Evolutionary conservation across 2,329 filamentous ascomycete species (phyloP).

Genomic region (Mycosphaerella sp.): DNA sequence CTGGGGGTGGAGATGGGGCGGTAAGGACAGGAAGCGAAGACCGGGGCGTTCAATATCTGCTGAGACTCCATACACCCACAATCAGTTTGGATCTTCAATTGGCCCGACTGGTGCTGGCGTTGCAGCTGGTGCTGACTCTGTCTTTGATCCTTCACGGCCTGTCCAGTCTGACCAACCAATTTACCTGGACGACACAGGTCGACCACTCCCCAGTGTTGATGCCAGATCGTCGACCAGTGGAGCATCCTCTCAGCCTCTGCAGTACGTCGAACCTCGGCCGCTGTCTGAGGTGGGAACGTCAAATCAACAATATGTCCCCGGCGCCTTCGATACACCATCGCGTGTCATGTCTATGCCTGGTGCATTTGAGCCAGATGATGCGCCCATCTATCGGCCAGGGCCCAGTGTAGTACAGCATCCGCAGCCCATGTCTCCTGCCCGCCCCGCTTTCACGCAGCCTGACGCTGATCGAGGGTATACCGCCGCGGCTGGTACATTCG

Average conservation of each 20-base stretch:
- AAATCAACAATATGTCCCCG: constrained; percentile 26
- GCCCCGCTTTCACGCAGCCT: constrained; percentile 27
- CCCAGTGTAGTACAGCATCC: constrained; percentile 75
- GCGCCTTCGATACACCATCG: constrained; percentile 35
- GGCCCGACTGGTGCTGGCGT: constrained; percentile 31
- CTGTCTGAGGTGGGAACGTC: constrained; percentile 54
- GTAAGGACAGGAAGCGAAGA: constrained; percentile 42
- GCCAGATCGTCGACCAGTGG: constrained; percentile 31
- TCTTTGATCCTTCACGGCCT: constrained; percentile 36
- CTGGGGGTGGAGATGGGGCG: constrained; percentile 57
- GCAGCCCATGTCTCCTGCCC: constrained; percentile 66
- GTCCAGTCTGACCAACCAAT: constrained; percentile 13
- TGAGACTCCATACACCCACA: constrained; percentile 14
- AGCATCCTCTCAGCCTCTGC: constrained; percentile 47
- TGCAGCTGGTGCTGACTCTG: constrained; percentile 37
- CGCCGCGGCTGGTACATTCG: constrained; percentile 5
- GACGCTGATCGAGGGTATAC: constrained; percentile 12
- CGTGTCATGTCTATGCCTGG: constrained; percentile 29
- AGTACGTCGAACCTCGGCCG: constrained; percentile 60
- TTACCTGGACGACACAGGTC: constrained; percentile 20
- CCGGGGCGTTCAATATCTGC: constrained; percentile 12
- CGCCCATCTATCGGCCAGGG: constrained; percentile 47
- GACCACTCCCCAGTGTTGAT: constrained; percentile 40
- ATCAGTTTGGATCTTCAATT: constrained; percentile 34
- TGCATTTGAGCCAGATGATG: constrained; percentile 25